Evolutionary conservation across 2,329 filamentous ascomycete genomes (phyloP).

Genomic region (Colletotrichum sp.): DNA sequence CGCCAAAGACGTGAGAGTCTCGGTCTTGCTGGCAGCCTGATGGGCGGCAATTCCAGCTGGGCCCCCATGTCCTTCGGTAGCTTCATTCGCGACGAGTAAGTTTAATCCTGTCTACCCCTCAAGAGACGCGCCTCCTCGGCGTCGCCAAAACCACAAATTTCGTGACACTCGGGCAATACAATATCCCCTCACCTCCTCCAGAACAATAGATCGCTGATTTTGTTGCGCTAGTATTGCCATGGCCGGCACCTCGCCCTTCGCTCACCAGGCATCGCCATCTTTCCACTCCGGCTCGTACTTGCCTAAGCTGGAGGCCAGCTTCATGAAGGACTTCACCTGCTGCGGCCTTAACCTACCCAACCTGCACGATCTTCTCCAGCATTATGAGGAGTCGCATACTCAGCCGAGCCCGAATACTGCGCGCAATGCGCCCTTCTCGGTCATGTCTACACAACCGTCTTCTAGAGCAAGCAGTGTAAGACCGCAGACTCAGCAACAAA

Average conservation of each 20-base stretch:
- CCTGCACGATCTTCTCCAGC: slow-evolving; percentile 91
- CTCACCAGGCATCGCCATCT: slow-evolving; percentile 81
- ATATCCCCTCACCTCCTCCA: not conserved
- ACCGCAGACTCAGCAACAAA: slow-evolving; percentile 17
- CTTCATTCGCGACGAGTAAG: slow-evolving; percentile 98
- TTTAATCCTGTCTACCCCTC: slow-evolving; percentile 24
- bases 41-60: slow-evolving; percentile 88
- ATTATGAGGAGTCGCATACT: slow-evolving; percentile 95
- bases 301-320: slow-evolving; percentile 94
- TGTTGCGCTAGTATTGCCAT: slow-evolving; percentile 77
- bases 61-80: slow-evolving; percentile 95
- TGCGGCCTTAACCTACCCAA: slow-evolving; percentile 90
- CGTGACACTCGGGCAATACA: not conserved
- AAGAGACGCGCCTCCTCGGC: not conserved
- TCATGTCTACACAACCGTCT: slow-evolving; percentile 12
- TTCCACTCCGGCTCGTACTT: slow-evolving; percentile 97
- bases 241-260: slow-evolving; percentile 94
- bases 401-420: slow-evolving; percentile 59
- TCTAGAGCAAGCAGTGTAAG: slow-evolving; percentile 20
- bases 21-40: slow-evolving; percentile 67
- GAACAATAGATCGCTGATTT: not conserved
- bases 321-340: slow-evolving; percentile 97
- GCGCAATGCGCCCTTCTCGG: slow-evolving; percentile 42
- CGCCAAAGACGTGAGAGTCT: slow-evolving; percentile 66
- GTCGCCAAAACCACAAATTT: not conserved